These are phyloP conservation scores for Calonectria pteridis DNA, from an alignment of 2,329 filamentous ascomycete species.

Conservation along the genomic window DNA sequence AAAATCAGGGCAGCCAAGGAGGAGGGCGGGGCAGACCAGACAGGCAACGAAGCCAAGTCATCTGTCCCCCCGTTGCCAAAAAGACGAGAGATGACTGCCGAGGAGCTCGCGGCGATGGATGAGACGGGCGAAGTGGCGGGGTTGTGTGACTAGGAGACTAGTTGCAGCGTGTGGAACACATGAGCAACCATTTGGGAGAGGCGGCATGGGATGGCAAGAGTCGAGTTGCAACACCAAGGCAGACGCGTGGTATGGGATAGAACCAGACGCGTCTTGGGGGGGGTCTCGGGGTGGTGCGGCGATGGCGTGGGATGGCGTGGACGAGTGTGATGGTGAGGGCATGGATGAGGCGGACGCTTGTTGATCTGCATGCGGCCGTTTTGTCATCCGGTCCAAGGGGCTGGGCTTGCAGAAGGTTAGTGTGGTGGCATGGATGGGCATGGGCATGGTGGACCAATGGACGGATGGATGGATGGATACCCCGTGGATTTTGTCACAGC, in stretches of 20 bases:
- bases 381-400: conserved; percentile 26
- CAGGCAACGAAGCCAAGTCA: conserved; percentile 33
- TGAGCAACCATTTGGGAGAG: conserved; percentile 17
- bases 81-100: conserved; percentile 32
- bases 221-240: conserved; percentile 36
- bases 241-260: conserved; percentile 41
- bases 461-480: conserved; percentile 37
- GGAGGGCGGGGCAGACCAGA: conserved; percentile 19
- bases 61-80: conserved; percentile 23
- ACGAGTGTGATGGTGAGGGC: neutral
- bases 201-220: conserved; percentile 22
- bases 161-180: conserved; percentile 31
- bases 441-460: conserved; percentile 12
- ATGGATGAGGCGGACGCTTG: conserved; percentile 13
- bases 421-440: conserved; percentile 5
- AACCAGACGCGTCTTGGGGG: conserved; percentile 36
- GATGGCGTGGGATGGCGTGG: conserved; percentile 30
- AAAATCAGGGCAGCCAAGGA: conserved; percentile 57
- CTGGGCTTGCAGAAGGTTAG: conserved; percentile 18
- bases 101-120: conserved; percentile 30
- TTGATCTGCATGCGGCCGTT: conserved; percentile 36
- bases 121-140: conserved; percentile 34
- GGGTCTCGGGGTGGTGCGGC: conserved; percentile 27
- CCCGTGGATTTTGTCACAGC: conserved; percentile 30
- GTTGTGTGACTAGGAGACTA: conserved; percentile 25